Evolutionary conservation across 2,329 filamentous ascomycete species (phyloP).

Genomic region (Pseudonectria foliicola): DNA sequence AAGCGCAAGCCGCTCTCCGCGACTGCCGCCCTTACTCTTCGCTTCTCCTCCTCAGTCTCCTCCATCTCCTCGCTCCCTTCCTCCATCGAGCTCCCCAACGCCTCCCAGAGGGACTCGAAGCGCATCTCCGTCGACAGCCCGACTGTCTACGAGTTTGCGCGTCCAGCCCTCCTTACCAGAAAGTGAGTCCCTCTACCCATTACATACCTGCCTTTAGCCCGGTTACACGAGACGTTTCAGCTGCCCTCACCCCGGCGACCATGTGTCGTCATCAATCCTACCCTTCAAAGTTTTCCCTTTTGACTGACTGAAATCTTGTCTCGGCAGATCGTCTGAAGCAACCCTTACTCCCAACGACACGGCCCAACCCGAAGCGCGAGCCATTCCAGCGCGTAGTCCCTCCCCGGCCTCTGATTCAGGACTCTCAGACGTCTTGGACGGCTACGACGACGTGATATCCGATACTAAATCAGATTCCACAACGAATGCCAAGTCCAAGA

Average conservation of each 20-base stretch:
- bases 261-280: neutral
- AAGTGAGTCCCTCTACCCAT: neutral
- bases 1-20: conserved; percentile 55
- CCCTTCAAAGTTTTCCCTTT: conserved; percentile 5
- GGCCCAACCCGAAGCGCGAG: conserved; percentile 24
- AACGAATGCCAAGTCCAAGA: conserved; percentile 18
- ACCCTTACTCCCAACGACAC: conserved; percentile 18
- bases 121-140: conserved; percentile 53
- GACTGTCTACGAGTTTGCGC: conserved; percentile 53
- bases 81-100: conserved; percentile 36
- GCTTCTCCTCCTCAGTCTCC: conserved; percentile 15
- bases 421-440: conserved; percentile 34
- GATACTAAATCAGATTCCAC: conserved; percentile 23
- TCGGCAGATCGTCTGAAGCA: conserved; percentile 18
- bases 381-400: conserved; percentile 35
- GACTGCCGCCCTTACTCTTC: conserved; percentile 24
- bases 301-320: conserved; percentile 22
- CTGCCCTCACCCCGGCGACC: neutral
- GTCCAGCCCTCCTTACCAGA: neutral
- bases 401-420: conserved; percentile 35
- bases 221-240: neutral
- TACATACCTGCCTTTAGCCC: neutral
- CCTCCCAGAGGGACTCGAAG: conserved; percentile 48
- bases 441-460: conserved; percentile 37
- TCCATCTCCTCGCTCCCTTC: conserved; percentile 16